Conservation (phyloP, 1,284 basidiomycete species). For the Sporisorium sorghi region DNA sequence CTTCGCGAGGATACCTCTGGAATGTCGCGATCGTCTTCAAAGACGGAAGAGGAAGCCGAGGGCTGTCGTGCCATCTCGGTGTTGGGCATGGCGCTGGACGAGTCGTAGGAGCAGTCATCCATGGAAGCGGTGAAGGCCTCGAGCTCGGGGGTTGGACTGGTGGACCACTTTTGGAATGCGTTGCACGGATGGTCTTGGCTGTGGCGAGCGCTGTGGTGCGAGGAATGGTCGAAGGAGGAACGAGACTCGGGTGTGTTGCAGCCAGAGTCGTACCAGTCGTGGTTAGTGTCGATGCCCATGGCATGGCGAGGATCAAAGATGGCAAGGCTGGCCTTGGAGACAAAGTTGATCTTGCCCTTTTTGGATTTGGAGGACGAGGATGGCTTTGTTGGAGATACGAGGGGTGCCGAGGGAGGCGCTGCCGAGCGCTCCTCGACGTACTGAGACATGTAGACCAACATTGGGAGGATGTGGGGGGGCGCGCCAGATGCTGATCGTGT, state of each 20-base stretch:
- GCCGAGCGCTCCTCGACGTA: slow-evolving; percentile 34
- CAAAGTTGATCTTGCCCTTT: slow-evolving; percentile 62
- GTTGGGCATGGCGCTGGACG: slow-evolving; percentile 4
- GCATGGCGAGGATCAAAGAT: slow-evolving; percentile 62
- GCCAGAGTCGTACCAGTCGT: slow-evolving; percentile 37
- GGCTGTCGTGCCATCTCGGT: slow-evolving; percentile 39
- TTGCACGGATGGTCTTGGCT: slow-evolving; percentile 15
- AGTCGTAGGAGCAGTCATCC: slow-evolving; percentile 19
- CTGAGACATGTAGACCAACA: slow-evolving; percentile 45
- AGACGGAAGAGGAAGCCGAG: slow-evolving; percentile 46
- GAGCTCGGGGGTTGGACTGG: slow-evolving; percentile 57
- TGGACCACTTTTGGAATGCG: slow-evolving; percentile 31
- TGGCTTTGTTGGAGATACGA: slow-evolving; percentile 12
- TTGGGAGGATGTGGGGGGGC: no score
- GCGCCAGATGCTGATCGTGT: no score
- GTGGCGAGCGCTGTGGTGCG: slow-evolving; percentile 6
- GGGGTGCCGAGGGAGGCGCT: slow-evolving; percentile 11
- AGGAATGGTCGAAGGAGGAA: slow-evolving; percentile 33
- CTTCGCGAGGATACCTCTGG: slow-evolving; percentile 27
- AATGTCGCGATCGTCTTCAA: slow-evolving; percentile 51
- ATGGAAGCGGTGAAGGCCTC: slow-evolving; percentile 55
- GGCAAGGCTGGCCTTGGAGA: slow-evolving; percentile 63
- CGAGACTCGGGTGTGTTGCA: slow-evolving; percentile 10
- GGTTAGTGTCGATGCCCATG: slow-evolving; percentile 62
- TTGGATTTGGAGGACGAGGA: slow-evolving; percentile 29